Base-by-base conservation (phyloP, 2,329 filamentous ascomycete species). In the Trichoderma simmonsii region DNA sequence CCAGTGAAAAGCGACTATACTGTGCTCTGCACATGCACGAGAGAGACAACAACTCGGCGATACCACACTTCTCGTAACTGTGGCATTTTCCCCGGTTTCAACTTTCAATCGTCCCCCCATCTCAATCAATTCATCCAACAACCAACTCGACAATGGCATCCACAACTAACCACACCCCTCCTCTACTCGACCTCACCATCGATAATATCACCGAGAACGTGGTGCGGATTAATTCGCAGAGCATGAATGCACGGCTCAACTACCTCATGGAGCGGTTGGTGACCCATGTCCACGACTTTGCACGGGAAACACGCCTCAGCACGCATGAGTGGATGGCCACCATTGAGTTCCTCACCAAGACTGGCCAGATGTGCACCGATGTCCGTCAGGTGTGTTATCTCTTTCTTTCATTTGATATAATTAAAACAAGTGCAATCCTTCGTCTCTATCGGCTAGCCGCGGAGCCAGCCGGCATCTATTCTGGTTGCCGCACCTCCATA, bases 121-220 rank as follows among this genome's bases (percentile, higher is more conserved):
- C 39, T 43, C 39, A 43, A 43, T 43, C 39, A 43, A 43, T 54
- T n/a, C 48, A 15, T 11, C 15, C 28, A 15, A 15, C 65, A 30
- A 39, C 36, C 34, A 24, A 39, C 36, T n/a, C 63, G 30, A 14
- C n/a, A n/a, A 63, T 61, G 36, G 30, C 57, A 26, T 8, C 61
- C 68, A 39, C 60, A 51, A 12, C 59, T 28, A 21, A 14, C 60
- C 12, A n/a, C 60, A 30, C 69, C 36, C 48, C 66, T 18, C 51
- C 32, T 2, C 30, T 72, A 11, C 34, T 59, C 59, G 88, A 93
- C 79, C 84, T 93, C 24, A 93, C 89, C 1, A 89, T 89, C 71
- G 90, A 92, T 75, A 93, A 93, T 81, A 93, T 93, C 78, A 93
- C 92, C 57, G 86, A 90, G 56, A 93, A 93, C 77, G 89, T 90